Base-by-base conservation (phyloP, 148 eudicot species). In the Rhododendron henanense region DNA sequence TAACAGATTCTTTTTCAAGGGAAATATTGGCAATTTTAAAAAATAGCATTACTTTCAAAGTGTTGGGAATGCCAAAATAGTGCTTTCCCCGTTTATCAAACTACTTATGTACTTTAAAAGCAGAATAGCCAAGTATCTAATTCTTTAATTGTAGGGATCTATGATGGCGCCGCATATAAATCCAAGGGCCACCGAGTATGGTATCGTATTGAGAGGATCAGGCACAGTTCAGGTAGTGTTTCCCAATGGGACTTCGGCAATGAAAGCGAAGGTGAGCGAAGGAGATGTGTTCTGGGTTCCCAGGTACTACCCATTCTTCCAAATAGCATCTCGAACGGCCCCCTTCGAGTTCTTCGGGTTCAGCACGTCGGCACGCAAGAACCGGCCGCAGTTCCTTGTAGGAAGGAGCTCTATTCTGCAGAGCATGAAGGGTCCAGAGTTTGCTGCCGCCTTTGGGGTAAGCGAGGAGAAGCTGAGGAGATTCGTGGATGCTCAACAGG, bases 91-190 rank as follows among this genome's bases (percentile, higher is more conserved):
- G 0, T n/a, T 65, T 71, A n/a, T 31, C 74, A 67, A 67, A 67
- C 1, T 10, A 67, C 19, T 14, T 15, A 16, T 9, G 2, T 9
- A 47, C 61, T 59, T 55, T 51, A 13, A 51, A 16, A 16, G 21
- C 21, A 55, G 4, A 55, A 18, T 55, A 55, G 61, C 23, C 23
- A 18, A 57, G 6, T 16, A 18, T 71, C 28, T 80, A 2, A 18
- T 31, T 51, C 35, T 37, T 76, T 45, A 3, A 39, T 65, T 3
- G 6, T 5, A 81, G 99, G 98, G 98, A 74, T 90, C 98, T 1
- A 96, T 96, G 98, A 87, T 96, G 97, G 99, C 98, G 28, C 99
- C 99, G 0, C 99, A 95, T 85, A 77, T 96, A 51, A 96, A 96
- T 84, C 97, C 98, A 9, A 89, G 81, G 18, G 99, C 99, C 2